Evolutionary conservation across 768 basidiomycete genomes (phyloP), one percentile per base, ranked within the genome.

Genomic region (Multifurca ochricompacta): DNA sequence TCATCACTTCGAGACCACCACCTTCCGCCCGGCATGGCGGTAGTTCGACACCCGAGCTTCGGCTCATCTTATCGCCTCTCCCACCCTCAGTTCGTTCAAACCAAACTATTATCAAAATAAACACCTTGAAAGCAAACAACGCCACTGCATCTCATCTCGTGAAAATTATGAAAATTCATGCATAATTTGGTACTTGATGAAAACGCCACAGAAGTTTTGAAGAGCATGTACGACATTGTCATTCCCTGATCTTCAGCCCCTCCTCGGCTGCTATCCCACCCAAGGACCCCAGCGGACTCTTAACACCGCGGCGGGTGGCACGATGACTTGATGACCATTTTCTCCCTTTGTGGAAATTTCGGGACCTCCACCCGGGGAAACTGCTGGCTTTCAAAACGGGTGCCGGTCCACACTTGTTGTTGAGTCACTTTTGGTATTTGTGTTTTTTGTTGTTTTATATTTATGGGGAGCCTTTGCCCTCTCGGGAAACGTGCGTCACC

Each of bases 341-440:
- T 18, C 43, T 30, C 43, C 45, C 21, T 16, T 1, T 25, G 32
- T 35, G 48, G 53, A 47, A 42, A 48, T 54, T 19, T 31, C 50
- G 41, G 48, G 54, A 9, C 41, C 10, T 44, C 21, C 28, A 31
- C 34, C 32, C 54, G 54, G 54, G 14, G 28, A 56, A 56, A 40
- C 54, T 51, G 54, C 54, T 56, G 54, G 54, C 54, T 16, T 36
- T 18, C 2, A 3, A 18, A 14, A 19, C 34, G 25, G 31, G n/a
- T 51, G n/a, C 51, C 8, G 18, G n/a, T n/a, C n/a, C n/a, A n/a
- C n/a, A n/a, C n/a, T n/a, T n/a, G n/a, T n/a, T 28, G 10, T 30
- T 34, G 34, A 27, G 30, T 21, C 37, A 42, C 32, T 11, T 11
- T 28, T 42, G 19, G n/a, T n/a, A n/a, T n/a, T n/a, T n/a, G n/a